Conservation (phyloP, 352 stramenopile species). For the Thalassiosira pacifica region DNA sequence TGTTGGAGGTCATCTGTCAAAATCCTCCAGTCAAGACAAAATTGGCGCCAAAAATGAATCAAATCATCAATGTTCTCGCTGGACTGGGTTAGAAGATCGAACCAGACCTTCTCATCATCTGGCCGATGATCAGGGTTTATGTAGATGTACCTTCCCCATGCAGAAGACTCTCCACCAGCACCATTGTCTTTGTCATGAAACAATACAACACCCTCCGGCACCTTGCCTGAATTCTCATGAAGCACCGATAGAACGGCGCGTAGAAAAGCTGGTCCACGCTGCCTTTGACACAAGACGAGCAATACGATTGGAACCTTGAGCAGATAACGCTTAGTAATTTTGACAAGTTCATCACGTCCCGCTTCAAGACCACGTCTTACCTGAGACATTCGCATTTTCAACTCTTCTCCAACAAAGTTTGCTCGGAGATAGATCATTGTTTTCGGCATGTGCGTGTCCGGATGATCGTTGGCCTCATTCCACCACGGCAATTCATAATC, state of each 20-base stretch:
- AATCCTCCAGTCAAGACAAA: not conserved
- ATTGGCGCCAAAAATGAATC: not conserved
- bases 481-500: conserved; percentile 30
- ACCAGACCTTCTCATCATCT: not conserved
- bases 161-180: too few species aligned
- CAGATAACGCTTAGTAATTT: conserved; percentile 11
- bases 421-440: not conserved
- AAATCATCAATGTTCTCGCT: not conserved
- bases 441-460: not conserved
- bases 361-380: not conserved
- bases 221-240: not conserved
- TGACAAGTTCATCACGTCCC: conserved; percentile 13
- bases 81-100: not conserved
- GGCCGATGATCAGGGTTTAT: not conserved
- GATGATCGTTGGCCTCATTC: conserved; percentile 8
- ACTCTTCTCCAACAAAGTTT: not conserved
- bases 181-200: not conserved
- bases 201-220: not conserved
- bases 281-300: not conserved
- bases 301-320: not conserved
- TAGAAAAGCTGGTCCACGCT: not conserved
- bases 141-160: conserved; percentile 1
- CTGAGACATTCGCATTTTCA: not conserved
- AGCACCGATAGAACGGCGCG: not conserved
- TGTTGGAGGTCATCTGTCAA: not conserved